Evolutionary conservation across 345 rosid species (phyloP), one percentile per base, ranked within the genome.

Genomic region (Carallia pectinifolia): DNA sequence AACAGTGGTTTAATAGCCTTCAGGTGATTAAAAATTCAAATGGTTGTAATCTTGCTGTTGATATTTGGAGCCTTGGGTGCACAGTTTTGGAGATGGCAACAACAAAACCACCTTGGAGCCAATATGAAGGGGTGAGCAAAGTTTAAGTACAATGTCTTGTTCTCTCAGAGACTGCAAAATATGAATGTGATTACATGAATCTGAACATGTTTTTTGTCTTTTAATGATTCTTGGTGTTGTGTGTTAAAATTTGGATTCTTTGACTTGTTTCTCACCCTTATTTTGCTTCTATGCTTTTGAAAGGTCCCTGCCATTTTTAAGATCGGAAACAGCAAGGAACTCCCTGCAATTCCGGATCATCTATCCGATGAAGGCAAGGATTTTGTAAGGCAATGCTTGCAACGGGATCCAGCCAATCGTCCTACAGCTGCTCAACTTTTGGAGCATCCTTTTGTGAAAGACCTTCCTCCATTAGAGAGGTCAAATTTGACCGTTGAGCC

Each of bases 71-170:
- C 75, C 95, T 87, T 75, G 95, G 95, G 54, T 87, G 95, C 77
- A 89, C 92, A 36, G 92, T 89, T 70, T 80, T 87, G 83, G 95
- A 89, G 81, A 89, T 89, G 95, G 91, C 92, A 53, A 89, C 95
- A 47, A 79, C 91, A 55, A 87, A 89, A 71, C 95, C 95, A 66
- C 95, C 95, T 39, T 89, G 91, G 91, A 87, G 89, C 76, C 91
- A 89, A 68, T 85, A 71, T 79, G 95, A 89, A 75, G 92, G 91
- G 87, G 95, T 89, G 64, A 74, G 88, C 85, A 58, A 76, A 52
- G 52, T 58, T 39, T 8, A 59, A 56, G 39, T 30, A 18, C 47
- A 64, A 33, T 19, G 13, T 56, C 33, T 15, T 30, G 39, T 38
- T 23, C 19, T 37, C 17, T 23, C 8, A 27, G 15, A 13, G 70